Evolutionary conservation across 2,329 filamentous ascomycete species (phyloP).

Genomic region (Lachnellula occidentalis): DNA sequence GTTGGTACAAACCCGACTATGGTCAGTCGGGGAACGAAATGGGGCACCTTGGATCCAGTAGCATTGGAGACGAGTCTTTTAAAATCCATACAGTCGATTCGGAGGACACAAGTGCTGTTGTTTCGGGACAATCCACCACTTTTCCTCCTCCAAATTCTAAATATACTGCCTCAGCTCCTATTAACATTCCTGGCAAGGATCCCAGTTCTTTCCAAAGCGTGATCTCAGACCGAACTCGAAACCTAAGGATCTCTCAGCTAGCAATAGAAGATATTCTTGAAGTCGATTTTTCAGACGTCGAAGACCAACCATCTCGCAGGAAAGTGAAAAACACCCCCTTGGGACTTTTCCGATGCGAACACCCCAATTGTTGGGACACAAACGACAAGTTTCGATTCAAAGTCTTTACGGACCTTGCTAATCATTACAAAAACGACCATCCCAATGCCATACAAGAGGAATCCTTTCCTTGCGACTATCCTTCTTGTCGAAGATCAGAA

Average conservation of each 20-base stretch:
- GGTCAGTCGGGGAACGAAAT: too few species aligned
- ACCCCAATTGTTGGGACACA: conserved; percentile 8
- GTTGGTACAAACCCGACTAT: too few species aligned
- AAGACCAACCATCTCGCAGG: neutral
- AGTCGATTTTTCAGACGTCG: neutral
- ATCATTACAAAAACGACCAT: conserved; percentile 28
- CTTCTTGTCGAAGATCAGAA: conserved; percentile 23
- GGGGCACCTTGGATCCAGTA: too few species aligned
- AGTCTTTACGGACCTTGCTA: conserved; percentile 27
- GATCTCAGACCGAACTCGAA: neutral
- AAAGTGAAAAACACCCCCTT: neutral
- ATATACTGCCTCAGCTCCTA: neutral
- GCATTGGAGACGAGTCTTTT: too few species aligned
- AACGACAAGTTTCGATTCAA: conserved; percentile 10
- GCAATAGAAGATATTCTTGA: neutral
- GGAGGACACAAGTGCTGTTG: too few species aligned
- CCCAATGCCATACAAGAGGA: conserved; percentile 5
- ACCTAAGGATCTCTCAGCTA: neutral
- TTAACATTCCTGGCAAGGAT: neutral
- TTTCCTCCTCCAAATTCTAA: too few species aligned
- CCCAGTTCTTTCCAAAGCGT: neutral
- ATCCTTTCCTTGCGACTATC: conserved; percentile 24
- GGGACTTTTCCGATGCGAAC: conserved; percentile 8
- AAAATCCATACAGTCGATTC: too few species aligned
- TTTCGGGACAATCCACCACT: too few species aligned